Conservation (phyloP, 2,329 filamentous ascomycete species). For the Calonectria pauciramosa region DNA sequence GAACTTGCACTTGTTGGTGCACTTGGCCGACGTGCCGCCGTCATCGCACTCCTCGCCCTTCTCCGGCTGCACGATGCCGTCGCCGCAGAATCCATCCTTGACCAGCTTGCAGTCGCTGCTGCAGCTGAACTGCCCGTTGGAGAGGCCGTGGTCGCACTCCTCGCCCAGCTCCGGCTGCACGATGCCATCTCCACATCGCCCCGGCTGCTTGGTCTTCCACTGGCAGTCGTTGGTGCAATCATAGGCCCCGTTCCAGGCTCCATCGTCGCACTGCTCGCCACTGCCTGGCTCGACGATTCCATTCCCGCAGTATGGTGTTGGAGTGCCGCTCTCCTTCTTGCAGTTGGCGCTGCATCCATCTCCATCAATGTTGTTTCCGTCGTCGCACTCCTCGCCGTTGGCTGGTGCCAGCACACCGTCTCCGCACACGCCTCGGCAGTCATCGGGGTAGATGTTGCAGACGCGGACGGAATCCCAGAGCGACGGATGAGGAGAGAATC, state of each 20-base stretch:
- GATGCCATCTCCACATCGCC: neutral
- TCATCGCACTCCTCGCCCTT: neutral
- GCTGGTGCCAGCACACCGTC: constrained; percentile 3
- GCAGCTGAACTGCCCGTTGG: neutral
- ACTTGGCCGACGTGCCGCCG: neutral
- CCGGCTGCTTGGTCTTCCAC: neutral
- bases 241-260: neutral
- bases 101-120: neutral
- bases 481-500: neutral
- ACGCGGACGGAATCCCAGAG: constrained; percentile 6
- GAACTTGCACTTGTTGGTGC: constrained; percentile 3
- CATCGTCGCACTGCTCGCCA: constrained; percentile 11
- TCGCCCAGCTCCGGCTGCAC: neutral
- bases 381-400: constrained; percentile 11
- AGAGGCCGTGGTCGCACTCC: neutral
- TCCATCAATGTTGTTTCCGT: constrained; percentile 8
- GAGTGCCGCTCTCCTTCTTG: neutral
- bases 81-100: neutral
- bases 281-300: neutral
- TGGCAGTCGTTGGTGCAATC: neutral
- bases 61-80: neutral
- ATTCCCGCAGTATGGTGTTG: neutral
- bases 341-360: neutral
- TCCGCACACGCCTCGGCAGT: constrained; percentile 2
- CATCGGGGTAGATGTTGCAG: constrained; percentile 2